Evolutionary conservation across 495 filamentous ascomycete genomes (phyloP).

Genomic region (Gamarada debralockiae): DNA sequence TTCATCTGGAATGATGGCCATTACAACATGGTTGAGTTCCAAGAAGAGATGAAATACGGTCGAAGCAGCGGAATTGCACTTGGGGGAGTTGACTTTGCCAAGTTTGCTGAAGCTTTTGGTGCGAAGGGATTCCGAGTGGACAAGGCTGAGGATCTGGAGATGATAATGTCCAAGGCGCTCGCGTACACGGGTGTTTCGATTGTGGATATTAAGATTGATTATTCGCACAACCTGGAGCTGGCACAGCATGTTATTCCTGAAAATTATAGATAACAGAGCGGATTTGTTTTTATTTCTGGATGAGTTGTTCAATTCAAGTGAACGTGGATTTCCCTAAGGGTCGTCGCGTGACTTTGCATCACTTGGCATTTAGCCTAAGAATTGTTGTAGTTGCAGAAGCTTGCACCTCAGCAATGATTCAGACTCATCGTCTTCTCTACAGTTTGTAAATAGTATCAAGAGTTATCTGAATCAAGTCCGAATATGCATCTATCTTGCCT

Average conservation of each 20-base stretch:
- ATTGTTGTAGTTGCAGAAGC: too few species aligned
- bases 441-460: too few species aligned
- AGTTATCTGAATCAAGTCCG: too few species aligned
- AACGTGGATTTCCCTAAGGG: too few species aligned
- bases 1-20: slow-evolving; percentile 38
- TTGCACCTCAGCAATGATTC: too few species aligned
- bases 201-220: slow-evolving; percentile 36
- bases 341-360: too few species aligned
- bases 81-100: slow-evolving; percentile 34
- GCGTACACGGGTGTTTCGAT: slow-evolving; percentile 30
- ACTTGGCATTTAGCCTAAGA: too few species aligned
- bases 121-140: slow-evolving; percentile 30
- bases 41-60: slow-evolving; percentile 38
- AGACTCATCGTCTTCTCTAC: too few species aligned
- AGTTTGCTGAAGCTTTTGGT: slow-evolving; percentile 34
- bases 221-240: slow-evolving; percentile 11
- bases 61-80: slow-evolving; percentile 30
- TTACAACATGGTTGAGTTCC: slow-evolving; percentile 41
- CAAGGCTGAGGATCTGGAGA: slow-evolving; percentile 24
- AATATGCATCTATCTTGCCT: too few species aligned
- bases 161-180: slow-evolving; percentile 30
- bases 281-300: too few species aligned
- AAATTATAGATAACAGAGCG: slow-evolving; percentile 2
- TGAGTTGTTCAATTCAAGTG: too few species aligned
- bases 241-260: slow-evolving; percentile 7